Evolutionary conservation across 2,329 filamentous ascomycete genomes (phyloP), one percentile per base, ranked within the genome.

Genomic region (Ophiostoma piceae): DNA sequence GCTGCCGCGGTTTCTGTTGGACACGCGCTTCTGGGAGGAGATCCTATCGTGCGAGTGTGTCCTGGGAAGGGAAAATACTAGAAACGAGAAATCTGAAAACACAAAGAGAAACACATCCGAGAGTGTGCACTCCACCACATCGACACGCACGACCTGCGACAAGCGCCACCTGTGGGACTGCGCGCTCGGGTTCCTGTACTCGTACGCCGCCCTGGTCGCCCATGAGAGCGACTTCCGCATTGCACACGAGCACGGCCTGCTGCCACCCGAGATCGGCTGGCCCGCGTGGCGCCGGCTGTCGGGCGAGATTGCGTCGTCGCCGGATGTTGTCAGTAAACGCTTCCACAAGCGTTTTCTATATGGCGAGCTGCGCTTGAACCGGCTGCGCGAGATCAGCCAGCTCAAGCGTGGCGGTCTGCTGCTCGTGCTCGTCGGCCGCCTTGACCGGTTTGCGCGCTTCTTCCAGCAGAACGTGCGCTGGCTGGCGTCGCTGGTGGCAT

Each of bases 401-500:
- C 75, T 76, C 37, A 68, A 69, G 22, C 72, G 70, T 39, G 72
- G 73, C 65, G 73, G 71, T 2, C 32, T 73, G 65, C 32, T 73
- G 22, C 67, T 66, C 4, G 72, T 82, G 32, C 72, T 71, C 43
- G 69, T 71, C 43, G 74, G 71, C 3, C 77, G 74, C 3, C 70
- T 76, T 12, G 68, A 73, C 60, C 72, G 71, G 14, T 85, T 83
- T 73, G 72, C 74, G 2, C 74, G 75, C 26, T 82, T 84, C 70
- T 80, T 84, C 62, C 75, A 76, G 14, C 76, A 81, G 43, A 82
- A 84, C 71, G 79, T 84, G 29, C 76, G 76, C 22, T 79, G 75
- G 78, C 72, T 84, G 1, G 75, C 80, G 0, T 75, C 78, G 9
- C 74, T 78, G 1, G 78, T 80, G 3, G 79, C 79, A 2, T 84